Evolutionary conservation across 768 basidiomycete genomes (phyloP), one percentile per base, ranked within the genome.

Genomic region (Cystofilobasidium capitatum): DNA sequence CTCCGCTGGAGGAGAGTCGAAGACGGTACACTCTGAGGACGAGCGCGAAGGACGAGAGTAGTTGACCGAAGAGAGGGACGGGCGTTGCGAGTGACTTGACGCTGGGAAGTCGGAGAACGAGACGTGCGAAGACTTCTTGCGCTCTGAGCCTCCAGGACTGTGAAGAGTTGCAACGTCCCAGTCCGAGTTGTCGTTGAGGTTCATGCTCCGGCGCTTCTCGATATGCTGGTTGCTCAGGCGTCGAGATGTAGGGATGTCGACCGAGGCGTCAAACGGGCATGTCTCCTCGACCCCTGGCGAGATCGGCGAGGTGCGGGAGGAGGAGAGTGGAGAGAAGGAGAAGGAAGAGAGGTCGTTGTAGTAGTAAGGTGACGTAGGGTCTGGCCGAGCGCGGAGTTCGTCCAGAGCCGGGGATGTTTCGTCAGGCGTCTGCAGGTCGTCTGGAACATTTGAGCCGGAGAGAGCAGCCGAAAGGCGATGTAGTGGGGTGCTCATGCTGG

Each of bases 71-170:
- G 51, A 26, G 13, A 55, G 31, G 26, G 51, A 55, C 29, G 51
- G 51, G 3, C 51, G 51, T 17, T 33, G 51, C 4, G 26, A 16
- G 6, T 16, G 26, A 31, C 29, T 33, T 26, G n/a, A n/a, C n/a
- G n/a, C n/a, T n/a, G 17, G 26, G 29, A 31, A 26, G 51, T 55
- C 51, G 24, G 49, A 51, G 31, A 55, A 55, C 29, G 51, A 55
- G 51, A 55, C 51, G 51, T 55, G 51, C 51, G 51, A 55, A 5
- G 26, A 6, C 14, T 55, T 55, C 51, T 55, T 55, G 51, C 51
- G 51, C 51, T 31, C 33, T 31, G 10, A 5, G 29, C 1, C 17
- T 26, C n/a, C n/a, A n/a, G 29, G 49, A 24, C 49, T 3, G 22
- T 10, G 24, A 7, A 12, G 49, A n/a, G 49, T 29, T 13, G 49